These are phyloP conservation scores for Spirogloea muscicola DNA, from an alignment of 139 green algal species.

Conservation along the genomic window DNA sequence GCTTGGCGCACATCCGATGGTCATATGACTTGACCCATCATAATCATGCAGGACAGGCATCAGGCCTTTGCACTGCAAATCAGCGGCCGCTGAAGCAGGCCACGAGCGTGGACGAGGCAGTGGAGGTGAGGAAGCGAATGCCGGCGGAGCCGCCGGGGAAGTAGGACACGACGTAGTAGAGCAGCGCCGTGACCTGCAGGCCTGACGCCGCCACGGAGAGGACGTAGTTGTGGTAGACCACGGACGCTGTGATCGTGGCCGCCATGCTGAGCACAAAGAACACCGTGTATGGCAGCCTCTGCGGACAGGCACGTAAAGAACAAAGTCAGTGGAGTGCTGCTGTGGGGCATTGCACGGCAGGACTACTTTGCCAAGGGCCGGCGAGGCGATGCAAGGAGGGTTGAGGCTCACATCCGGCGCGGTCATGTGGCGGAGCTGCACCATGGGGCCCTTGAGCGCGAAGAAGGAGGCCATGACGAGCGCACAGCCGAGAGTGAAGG, in stretches of 20 bases:
- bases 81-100: too few species aligned
- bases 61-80: too few species aligned
- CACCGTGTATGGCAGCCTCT: conserved; percentile 68
- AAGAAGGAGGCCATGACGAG: conserved; percentile 74
- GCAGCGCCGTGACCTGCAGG: conserved; percentile 69
- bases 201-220: too few species aligned
- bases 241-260: conserved; percentile 75
- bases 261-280: conserved; percentile 76
- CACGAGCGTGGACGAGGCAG: conserved; percentile 45
- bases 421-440: conserved; percentile 81
- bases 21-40: too few species aligned
- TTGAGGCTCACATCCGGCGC: conserved; percentile 57
- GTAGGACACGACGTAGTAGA: conserved; percentile 89
- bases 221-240: conserved; percentile 85
- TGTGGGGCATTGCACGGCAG: too few species aligned
- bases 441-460: conserved; percentile 65
- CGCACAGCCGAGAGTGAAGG: conserved; percentile 79
- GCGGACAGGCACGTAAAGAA: too few species aligned
- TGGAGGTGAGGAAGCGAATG: conserved; percentile 59
- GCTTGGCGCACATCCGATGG: too few species aligned
- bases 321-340: too few species aligned
- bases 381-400: too few species aligned
- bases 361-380: too few species aligned
- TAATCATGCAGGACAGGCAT: too few species aligned
- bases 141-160: conserved; percentile 80